Conservation (phyloP, 768 basidiomycete species). For the Russula earlei region DNA sequence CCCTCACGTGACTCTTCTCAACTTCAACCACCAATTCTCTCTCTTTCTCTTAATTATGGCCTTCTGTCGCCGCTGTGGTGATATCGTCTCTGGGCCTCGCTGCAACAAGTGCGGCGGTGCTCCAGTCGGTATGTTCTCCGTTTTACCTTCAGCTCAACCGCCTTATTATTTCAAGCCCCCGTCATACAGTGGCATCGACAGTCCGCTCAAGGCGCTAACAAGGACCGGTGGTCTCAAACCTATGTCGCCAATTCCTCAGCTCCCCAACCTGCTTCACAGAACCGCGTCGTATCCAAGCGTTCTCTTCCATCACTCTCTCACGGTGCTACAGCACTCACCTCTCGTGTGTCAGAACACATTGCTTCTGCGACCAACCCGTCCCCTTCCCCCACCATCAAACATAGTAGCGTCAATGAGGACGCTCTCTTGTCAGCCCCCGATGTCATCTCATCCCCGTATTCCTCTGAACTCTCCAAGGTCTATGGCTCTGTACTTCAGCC, state of each 20-base stretch:
- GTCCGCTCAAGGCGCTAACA: conserved; percentile 31
- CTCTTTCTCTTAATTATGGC: conserved; percentile 40
- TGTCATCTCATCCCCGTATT: conserved; percentile 45
- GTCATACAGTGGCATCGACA: conserved; percentile 56
- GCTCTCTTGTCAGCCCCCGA: conserved; percentile 37
- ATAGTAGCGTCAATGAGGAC: conserved; percentile 25
- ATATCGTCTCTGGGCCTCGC: conserved; percentile 61
- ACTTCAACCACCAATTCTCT: conserved; percentile 1
- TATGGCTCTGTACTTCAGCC: conserved; percentile 80
- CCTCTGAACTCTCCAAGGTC: conserved; percentile 64
- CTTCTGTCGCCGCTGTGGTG: conserved; percentile 79
- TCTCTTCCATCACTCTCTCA: conserved; percentile 34
- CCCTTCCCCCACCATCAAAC: conserved; percentile 52
- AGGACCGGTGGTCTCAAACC: conserved; percentile 75
- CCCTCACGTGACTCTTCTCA: conserved; percentile 5
- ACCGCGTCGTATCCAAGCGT: conserved; percentile 20
- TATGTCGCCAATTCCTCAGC: conserved; percentile 48
- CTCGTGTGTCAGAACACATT: conserved; percentile 50
- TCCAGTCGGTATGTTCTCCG: conserved; percentile 54
- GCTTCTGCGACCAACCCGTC: conserved; percentile 40
- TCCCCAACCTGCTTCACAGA: conserved; percentile 32
- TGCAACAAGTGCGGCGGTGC: conserved; percentile 70
- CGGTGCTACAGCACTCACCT: conserved; percentile 35
- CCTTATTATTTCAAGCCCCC: conserved; percentile 39
- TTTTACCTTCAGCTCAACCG: not conserved